Base-by-base conservation (phyloP, 805 yeast genomes). In the Candida arabinofermentans region DNA sequence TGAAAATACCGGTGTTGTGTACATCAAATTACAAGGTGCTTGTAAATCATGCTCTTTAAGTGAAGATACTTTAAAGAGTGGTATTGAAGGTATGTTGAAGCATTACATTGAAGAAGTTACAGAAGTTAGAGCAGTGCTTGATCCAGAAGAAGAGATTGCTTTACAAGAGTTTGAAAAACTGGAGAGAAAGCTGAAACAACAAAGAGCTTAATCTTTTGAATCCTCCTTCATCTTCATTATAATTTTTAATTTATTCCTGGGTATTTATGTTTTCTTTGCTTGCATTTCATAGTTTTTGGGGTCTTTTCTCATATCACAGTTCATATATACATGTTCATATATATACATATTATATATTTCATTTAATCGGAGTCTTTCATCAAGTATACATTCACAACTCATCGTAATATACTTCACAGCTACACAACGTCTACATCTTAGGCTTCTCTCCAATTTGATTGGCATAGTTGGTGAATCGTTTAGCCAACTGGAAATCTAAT, bases 101-200 rank as follows among this genome's bases (percentile, higher is more conserved):
- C 77, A 79, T 59, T 81, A 81, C 57, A 75, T 81, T 26, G 86
- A 81, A 43, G 88, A 81, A 52, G 86, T 81, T 16, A 70, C 71
- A 46, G 67, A 69, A 37, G 87, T 81, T 8, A 71, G 66, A 48
- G 54, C 65, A 1, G 54, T 64, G 2, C 40, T 65, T 39, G 70
- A 65, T 36, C 67, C 67, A 12, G 70, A 65, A 49, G 70, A 65
- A 42, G 69, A 65, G 61, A 74, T 88, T 30, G 91, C 96, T 1
- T 61, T 86, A 37, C 75, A 78, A 48, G 96, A 89, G 64, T 88
- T 87, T 62, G 91, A 86, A 56, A 86, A 86, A 63, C 73, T 89
- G 40, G 97, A 89, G 61, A 71, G 75, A 51, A 72, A 69, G 47
- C 65, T 81, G 44, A 65, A 70, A 45, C 47, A 50, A 16, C 61